Conservation (phyloP, 2,329 filamentous ascomycete genomes). For the Pseudogymnoascus verrucosus region DNA sequence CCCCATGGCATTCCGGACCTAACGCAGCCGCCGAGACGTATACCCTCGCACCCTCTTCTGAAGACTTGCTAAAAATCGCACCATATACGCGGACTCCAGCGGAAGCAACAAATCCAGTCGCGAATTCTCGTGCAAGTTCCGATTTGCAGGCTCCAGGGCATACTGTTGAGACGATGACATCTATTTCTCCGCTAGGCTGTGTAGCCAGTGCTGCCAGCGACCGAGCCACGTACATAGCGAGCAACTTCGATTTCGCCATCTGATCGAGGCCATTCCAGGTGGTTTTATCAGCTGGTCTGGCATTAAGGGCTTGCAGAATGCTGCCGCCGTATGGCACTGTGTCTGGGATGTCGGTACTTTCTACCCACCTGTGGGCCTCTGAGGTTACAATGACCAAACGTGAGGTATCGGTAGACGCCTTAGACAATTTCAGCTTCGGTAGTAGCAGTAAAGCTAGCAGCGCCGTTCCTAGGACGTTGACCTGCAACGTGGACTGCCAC, state of each 20-base stretch:
- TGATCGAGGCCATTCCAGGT: background rate
- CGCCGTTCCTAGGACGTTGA: constrained; percentile 19
- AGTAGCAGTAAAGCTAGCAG: constrained; percentile 17
- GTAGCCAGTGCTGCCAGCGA: background rate
- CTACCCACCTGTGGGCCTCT: background rate
- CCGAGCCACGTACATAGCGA: background rate
- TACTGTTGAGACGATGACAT: constrained; percentile 11
- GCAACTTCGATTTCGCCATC: background rate
- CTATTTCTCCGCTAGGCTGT: background rate
- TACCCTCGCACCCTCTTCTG: background rate
- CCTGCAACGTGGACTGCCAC: constrained; percentile 16
- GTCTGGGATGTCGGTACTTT: background rate
- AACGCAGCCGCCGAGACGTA: background rate
- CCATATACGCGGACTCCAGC: background rate
- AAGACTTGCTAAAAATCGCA: background rate
- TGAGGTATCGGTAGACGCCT: background rate
- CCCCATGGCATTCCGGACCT: background rate
- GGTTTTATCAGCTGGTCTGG: background rate
- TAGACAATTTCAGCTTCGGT: constrained; percentile 13
- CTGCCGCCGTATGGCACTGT: background rate
- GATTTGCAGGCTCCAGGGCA: constrained; percentile 13
- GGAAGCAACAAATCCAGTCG: background rate
- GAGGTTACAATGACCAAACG: background rate
- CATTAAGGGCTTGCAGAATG: background rate
- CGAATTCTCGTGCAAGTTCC: constrained; percentile 11